phyloP scores from a whole-genome alignment of 495 filamentous ascomycete genomes.

The Xylaria cubensis region DNA sequence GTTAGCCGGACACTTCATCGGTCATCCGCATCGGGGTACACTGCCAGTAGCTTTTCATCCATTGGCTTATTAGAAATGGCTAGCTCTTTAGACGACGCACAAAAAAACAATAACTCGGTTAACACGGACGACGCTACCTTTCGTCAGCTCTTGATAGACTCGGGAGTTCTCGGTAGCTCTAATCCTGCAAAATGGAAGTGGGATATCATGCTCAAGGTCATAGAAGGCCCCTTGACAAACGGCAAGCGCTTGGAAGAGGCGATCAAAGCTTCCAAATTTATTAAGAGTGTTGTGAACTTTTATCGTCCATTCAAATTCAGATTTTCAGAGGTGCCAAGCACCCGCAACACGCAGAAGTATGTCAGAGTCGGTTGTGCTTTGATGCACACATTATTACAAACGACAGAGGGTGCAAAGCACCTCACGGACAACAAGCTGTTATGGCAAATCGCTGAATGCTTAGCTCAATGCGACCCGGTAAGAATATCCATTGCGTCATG shows the following conservation, averaged over 20 bases:
- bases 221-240: conserved; percentile 93
- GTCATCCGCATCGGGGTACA: conserved; percentile 59
- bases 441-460: conserved; percentile 90
- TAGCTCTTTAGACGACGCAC: conserved; percentile 62
- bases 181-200: conserved; percentile 97
- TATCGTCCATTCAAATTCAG: conserved; percentile 97
- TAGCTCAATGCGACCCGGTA: conserved; percentile 85
- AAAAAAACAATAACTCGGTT: conserved; percentile 73
- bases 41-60: conserved; percentile 44
- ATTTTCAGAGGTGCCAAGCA: conserved; percentile 84
- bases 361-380: conserved; percentile 87
- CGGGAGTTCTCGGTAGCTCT: conserved; percentile 79
- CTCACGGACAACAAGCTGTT: conserved; percentile 91
- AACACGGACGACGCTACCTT: conserved; percentile 90
- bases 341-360: conserved; percentile 92
- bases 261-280: conserved; percentile 92
- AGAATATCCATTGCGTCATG: conserved; percentile 28
- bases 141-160: conserved; percentile 83
- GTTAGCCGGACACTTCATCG: conserved; percentile 93
- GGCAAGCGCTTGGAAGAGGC: conserved; percentile 92
- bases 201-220: conserved; percentile 86
- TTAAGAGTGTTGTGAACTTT: conserved; percentile 92
- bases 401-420: conserved; percentile 80
- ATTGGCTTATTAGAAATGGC: conserved; percentile 49
- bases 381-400: conserved; percentile 84